Conservation (phyloP, 2,329 filamentous ascomycete species). For the Fusarium anthophilum region DNA sequence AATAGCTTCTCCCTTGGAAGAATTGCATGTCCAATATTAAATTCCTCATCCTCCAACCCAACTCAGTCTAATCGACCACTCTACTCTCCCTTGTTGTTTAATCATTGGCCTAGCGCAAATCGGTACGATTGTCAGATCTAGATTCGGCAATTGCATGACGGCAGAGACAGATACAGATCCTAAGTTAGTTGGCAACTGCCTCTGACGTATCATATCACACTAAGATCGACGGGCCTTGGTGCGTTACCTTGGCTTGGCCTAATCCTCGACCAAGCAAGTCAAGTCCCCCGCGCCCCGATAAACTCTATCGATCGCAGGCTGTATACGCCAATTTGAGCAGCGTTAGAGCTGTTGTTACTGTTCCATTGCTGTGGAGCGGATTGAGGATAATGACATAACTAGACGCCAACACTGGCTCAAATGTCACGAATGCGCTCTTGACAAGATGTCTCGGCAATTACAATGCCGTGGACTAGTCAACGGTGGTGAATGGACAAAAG, state of each 20-base stretch:
- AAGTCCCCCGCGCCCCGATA: background rate
- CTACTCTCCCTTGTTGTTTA: background rate
- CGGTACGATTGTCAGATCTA: background rate
- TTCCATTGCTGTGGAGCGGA: background rate
- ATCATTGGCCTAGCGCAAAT: background rate
- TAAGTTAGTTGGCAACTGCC: background rate
- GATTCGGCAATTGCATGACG: constrained; percentile 8
- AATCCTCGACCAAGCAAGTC: background rate
- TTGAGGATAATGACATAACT: constrained; percentile 5
- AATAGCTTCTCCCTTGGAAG: background rate
- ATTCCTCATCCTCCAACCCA: background rate
- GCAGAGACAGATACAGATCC: background rate
- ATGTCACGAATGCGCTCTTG: background rate
- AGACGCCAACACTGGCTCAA: background rate
- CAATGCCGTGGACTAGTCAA: background rate
- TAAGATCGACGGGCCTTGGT: constrained; percentile 10
- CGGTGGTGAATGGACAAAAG: background rate
- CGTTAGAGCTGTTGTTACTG: background rate
- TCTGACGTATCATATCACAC: constrained; percentile 30
- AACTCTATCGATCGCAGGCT: constrained; percentile 14
- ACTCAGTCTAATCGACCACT: background rate
- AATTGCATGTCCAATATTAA: background rate
- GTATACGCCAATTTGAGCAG: background rate
- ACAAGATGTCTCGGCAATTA: constrained; percentile 8
- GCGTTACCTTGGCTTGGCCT: background rate